phyloP scores from a whole-genome alignment of 73 alveolate genomes.

The Blepharisma japonicum region DNA sequence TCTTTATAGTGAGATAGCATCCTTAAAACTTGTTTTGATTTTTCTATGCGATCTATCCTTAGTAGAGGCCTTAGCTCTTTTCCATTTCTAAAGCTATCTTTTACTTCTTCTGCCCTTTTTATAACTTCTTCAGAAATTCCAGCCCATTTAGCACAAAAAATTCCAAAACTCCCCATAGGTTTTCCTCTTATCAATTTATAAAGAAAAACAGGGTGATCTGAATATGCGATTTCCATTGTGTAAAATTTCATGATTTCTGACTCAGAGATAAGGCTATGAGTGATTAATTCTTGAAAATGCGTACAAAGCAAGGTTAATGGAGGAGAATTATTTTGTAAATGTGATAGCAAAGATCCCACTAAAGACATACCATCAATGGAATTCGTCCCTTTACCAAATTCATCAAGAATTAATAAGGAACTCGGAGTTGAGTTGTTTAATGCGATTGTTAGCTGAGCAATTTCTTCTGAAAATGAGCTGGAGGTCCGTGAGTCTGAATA shows the following conservation, averaged over 20 bases:
- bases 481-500: slow-evolving; percentile 50
- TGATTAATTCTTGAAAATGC: slow-evolving; percentile 59
- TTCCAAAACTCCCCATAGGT: slow-evolving; percentile 9
- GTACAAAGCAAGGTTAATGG: slow-evolving; percentile 55
- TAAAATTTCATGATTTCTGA: slow-evolving; percentile 4
- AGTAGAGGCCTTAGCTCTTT: too few species aligned
- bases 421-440: slow-evolving; percentile 43
- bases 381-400: slow-evolving; percentile 69
- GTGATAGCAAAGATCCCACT: slow-evolving; percentile 42
- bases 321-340: slow-evolving; percentile 41
- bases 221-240: slow-evolving; percentile 1
- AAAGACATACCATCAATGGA: slow-evolving; percentile 57
- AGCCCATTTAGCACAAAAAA: slow-evolving; percentile 27
- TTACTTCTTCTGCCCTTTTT: slow-evolving; percentile 12
- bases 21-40: too few species aligned
- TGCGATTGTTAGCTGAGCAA: slow-evolving; percentile 55
- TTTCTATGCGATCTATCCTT: too few species aligned
- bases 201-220: neutral
- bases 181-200: slow-evolving; percentile 17
- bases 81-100: slow-evolving; percentile 12
- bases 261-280: neutral
- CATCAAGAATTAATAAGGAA: slow-evolving; percentile 60
- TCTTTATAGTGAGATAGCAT: too few species aligned
- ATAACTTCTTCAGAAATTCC: slow-evolving; percentile 24
- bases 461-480: slow-evolving; percentile 58